Conservation (phyloP, 192 early-diverging fungal genomes). For the Coemansia sp. region DNA sequence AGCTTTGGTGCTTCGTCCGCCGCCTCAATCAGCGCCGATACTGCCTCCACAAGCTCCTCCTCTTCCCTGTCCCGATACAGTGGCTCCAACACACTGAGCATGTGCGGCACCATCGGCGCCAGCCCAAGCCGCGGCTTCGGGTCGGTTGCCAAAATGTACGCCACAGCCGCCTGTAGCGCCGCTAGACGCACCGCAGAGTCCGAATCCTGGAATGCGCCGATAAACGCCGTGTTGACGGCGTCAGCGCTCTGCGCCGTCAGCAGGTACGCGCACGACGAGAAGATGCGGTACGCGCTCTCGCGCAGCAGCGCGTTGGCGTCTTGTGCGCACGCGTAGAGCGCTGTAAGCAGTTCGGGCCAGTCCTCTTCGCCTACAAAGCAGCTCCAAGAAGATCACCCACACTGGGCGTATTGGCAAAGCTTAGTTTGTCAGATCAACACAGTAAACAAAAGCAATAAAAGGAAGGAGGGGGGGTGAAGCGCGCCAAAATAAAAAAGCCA, state of each 20-base stretch:
- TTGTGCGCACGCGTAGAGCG: slow-evolving; percentile 79
- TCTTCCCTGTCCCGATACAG: slow-evolving; percentile 72
- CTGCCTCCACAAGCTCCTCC: slow-evolving; percentile 65
- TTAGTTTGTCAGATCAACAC: no score
- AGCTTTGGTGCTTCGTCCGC: slow-evolving; percentile 79
- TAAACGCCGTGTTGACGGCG: slow-evolving; percentile 71
- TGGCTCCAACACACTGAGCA: slow-evolving; percentile 77
- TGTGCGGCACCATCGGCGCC: slow-evolving; percentile 68
- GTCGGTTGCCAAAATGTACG: slow-evolving; percentile 72
- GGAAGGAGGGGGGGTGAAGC: neutral
- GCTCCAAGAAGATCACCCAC: no score
- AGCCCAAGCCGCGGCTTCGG: slow-evolving; percentile 50
- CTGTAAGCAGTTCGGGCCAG: slow-evolving; percentile 81
- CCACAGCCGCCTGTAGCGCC: slow-evolving; percentile 71
- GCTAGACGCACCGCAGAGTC: slow-evolving; percentile 70
- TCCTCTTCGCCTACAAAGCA: slow-evolving; percentile 18
- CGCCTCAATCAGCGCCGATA: slow-evolving; percentile 81
- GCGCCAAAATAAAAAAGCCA: neutral
- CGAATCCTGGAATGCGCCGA: slow-evolving; percentile 68
- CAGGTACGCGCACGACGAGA: slow-evolving; percentile 77
- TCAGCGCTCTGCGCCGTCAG: slow-evolving; percentile 71
- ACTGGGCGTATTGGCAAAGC: neutral
- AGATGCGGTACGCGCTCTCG: slow-evolving; percentile 88
- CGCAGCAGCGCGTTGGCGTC: slow-evolving; percentile 72
- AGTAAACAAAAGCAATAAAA: neutral